These are phyloP conservation scores for Arthroderma sp. DNA, from an alignment of 2,329 filamentous ascomycete species.

Conservation along the genomic window DNA sequence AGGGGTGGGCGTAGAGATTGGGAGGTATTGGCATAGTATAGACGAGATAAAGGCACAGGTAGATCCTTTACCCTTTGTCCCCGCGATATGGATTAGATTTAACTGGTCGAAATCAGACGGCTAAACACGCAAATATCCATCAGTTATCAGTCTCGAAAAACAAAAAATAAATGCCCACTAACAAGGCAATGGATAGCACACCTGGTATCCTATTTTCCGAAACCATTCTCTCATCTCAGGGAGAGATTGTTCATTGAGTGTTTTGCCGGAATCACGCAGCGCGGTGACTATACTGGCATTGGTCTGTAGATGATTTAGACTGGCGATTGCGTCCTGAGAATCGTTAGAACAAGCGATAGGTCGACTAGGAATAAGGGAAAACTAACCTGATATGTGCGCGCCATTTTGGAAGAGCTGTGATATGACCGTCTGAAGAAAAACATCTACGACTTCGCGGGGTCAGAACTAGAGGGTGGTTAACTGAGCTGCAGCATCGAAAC, in stretches of 20 bases:
- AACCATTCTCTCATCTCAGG: constrained; percentile 75
- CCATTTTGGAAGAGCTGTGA: constrained; percentile 7
- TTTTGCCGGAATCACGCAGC: constrained; percentile 59
- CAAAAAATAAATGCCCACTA: background rate
- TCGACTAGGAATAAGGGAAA: too few species aligned
- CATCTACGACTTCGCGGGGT: too few species aligned
- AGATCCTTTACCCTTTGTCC: constrained; percentile 89
- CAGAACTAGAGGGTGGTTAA: too few species aligned
- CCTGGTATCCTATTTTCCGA: constrained; percentile 59
- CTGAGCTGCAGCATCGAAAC: too few species aligned
- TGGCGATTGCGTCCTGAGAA: constrained; percentile 53
- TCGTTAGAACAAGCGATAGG: constrained; percentile 8
- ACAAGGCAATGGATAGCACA: constrained; percentile 22
- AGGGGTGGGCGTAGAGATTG: constrained; percentile 19
- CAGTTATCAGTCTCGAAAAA: background rate
- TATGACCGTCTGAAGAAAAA: background rate
- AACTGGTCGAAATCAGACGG: constrained; percentile 47
- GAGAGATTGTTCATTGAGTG: constrained; percentile 61
- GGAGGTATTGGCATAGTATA: constrained; percentile 54
- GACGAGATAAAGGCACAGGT: constrained; percentile 73
- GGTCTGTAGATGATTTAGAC: constrained; percentile 63
- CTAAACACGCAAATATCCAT: constrained; percentile 22
- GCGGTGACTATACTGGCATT: constrained; percentile 68
- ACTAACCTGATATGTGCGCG: constrained; percentile 8
- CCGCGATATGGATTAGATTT: constrained; percentile 68